These are phyloP conservation scores for Gautieria morchelliformis DNA, from an alignment of 768 basidiomycete species.

Conservation along the genomic window DNA sequence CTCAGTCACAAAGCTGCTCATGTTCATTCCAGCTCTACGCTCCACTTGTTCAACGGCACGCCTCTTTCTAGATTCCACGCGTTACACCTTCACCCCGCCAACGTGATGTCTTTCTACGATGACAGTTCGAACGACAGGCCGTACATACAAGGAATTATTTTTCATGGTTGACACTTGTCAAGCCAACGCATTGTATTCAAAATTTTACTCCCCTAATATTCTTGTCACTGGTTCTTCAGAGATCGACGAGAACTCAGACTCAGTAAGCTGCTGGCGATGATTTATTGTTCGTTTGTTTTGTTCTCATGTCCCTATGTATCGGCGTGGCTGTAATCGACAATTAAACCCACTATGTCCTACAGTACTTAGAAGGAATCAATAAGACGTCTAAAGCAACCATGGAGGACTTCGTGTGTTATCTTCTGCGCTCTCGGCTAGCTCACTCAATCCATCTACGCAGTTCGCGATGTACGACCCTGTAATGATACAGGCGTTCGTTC, in stretches of 20 bases:
- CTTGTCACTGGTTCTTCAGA: slow-evolving; percentile 83
- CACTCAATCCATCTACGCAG: slow-evolving; percentile 28
- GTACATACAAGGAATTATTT: slow-evolving; percentile 92
- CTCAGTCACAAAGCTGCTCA: no score
- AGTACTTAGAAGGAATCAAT: slow-evolving; percentile 87
- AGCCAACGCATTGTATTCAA: slow-evolving; percentile 90
- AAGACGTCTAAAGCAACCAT: slow-evolving; percentile 79
- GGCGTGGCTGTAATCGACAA: slow-evolving; percentile 94
- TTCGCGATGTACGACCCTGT: slow-evolving; percentile 70
- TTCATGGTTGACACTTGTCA: slow-evolving; percentile 99
- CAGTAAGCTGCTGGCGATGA: slow-evolving; percentile 35
- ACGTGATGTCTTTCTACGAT: no score
- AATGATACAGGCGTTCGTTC: slow-evolving; percentile 81
- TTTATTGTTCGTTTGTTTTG: neutral
- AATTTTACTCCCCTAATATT: slow-evolving; percentile 89
- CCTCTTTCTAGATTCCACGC: no score
- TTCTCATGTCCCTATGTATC: slow-evolving; percentile 31
- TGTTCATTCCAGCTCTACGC: no score
- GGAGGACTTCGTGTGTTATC: slow-evolving; percentile 64
- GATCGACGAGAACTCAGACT: slow-evolving; percentile 86
- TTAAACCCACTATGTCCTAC: slow-evolving; percentile 85
- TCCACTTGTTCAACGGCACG: no score
- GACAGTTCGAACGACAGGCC: no score
- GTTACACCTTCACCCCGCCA: no score
- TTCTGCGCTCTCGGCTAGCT: neutral